Base-by-base conservation (phyloP, 306 rosid genomes). In the Sphenostylis stenocarpa region DNA sequence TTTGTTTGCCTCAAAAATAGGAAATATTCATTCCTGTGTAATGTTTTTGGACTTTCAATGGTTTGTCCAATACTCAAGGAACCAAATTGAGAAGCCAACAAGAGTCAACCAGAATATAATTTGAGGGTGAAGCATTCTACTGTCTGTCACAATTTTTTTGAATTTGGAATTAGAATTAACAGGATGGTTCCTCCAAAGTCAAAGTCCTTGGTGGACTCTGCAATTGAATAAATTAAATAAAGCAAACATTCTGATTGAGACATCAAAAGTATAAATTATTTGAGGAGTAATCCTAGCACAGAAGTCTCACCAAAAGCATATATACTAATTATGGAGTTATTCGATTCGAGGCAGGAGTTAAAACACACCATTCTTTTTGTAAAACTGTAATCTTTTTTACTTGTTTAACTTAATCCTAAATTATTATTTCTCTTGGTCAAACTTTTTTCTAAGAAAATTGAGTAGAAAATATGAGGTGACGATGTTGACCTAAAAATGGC, bases 51-150 rank as follows among this genome's bases (percentile, higher is more conserved):
- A 76, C 28, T 70, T 45, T 19, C 1, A 23, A 34, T 77, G 48
- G 71, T 23, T 77, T 53, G 69, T 78, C 68, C 68, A 38, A 77
- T 67, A 78, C 75, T 67, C 36, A 38, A 49, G 77, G 83, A 73
- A 51, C 26, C 49, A 72, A 72, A 76, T 38, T 49, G 20, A 75
- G 41, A 69, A 26, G 12, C 66, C 47, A 69, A 23, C 41, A 47
- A 20, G 39, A 70, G 86, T 82, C 82, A 74, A 81, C 72, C 72
- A 21, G 41, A 70, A 72, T 38, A 72, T 67, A 43, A 65, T 67
- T 66, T 36, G 23, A n/a, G 67, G 58, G 34, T 28, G 34, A 61
- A 41, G 38, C 9, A 28, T 65, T 80, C 76, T 47, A 64, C 26
- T 9, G 45, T 69, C 53, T 47, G 56, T n/a, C n/a, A n/a, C n/a